These are phyloP conservation scores for Thelonectria blattea DNA, from an alignment of 2,329 filamentous ascomycete species.

Conservation along the genomic window DNA sequence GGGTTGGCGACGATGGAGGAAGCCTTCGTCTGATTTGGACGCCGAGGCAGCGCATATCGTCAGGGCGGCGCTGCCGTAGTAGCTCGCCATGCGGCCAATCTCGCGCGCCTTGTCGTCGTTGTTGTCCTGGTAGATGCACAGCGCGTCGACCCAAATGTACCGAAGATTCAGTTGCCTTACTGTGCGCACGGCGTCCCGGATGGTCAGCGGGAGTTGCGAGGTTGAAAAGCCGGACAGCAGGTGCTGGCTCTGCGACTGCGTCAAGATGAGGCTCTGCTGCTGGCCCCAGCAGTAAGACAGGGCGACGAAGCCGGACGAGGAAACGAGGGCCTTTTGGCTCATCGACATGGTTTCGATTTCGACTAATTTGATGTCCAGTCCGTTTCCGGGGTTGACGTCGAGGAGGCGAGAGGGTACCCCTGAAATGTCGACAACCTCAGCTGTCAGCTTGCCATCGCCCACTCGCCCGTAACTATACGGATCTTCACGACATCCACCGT, in stretches of 20 bases:
- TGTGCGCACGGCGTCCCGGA: constrained; percentile 3
- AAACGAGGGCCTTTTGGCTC: not conserved
- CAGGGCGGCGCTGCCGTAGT: constrained; percentile 15
- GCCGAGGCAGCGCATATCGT: constrained; percentile 28
- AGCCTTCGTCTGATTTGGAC: constrained; percentile 7
- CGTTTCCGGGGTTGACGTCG: not conserved
- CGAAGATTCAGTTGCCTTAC: not conserved
- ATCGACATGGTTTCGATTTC: not conserved
- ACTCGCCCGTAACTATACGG: no score
- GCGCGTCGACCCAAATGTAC: constrained; percentile 16
- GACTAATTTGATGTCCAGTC: not conserved
- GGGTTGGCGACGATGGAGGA: not conserved
- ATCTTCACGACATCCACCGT: not conserved
- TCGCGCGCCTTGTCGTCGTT: constrained; percentile 7
- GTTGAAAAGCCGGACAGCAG: not conserved
- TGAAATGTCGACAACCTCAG: not conserved
- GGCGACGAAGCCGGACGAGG: not conserved
- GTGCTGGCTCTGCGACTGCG: not conserved
- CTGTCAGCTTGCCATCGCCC: not conserved
- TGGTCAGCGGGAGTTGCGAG: not conserved
- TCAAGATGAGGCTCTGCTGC: not conserved
- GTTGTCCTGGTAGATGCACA: constrained; percentile 18
- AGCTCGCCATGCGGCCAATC: constrained; percentile 10
- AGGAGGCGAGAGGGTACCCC: not conserved
- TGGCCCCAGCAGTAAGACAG: constrained; percentile 16